Base-by-base conservation (phyloP, 306 rosid species). In the Alnus rubra region DNA sequence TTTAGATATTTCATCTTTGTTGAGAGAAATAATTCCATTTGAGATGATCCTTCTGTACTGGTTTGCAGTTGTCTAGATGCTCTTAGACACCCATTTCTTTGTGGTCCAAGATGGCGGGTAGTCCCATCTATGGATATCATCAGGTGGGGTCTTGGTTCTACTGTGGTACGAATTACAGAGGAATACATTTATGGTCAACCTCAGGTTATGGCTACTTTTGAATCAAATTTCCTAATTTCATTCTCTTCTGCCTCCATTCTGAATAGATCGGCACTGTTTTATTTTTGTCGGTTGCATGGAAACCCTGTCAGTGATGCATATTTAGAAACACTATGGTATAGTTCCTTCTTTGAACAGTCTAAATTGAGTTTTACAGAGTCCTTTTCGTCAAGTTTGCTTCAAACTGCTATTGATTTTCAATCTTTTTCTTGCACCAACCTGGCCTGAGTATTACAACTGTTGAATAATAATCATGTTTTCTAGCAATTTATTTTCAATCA, bases 81-180 rank as follows among this genome's bases (percentile, higher is more conserved):
- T 82, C 98, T 95, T 70, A 87, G 97, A 83, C 98, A 95, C 82
- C 98, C 98, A 52, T 95, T 95, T 82, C 97, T 95, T 10, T 95
- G 98, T 76, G 98, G 98, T 19, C 98, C 98, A 76, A 89, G 93
- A 88, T 95, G 98, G 98, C 93, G 97, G 82, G 88, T 95, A 67
- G 88, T 92, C 67, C 96, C 94, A 63, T 95, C 98, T 55, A 82
- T 91, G 90, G 97, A 91, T 74, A 82, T 92, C 54, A 89, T 95
- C 77, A 88, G 98, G 88, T 95, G 98, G 98, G 95, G 98, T 82
- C 94, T 95, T 35, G 98, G 98, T 59, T 92, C 96, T 75, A 95
- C 98, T 73, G 94, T 91, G 48, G 86, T 88, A 71, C 90, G 97
- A 74, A 95, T 95, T 78, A 87, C 92, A 6, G 98, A 92, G 87